Evolutionary conservation across 2,329 filamentous ascomycete species (phyloP), one percentile per base, ranked within the genome.

Genomic region (Hypoxylon sp.): DNA sequence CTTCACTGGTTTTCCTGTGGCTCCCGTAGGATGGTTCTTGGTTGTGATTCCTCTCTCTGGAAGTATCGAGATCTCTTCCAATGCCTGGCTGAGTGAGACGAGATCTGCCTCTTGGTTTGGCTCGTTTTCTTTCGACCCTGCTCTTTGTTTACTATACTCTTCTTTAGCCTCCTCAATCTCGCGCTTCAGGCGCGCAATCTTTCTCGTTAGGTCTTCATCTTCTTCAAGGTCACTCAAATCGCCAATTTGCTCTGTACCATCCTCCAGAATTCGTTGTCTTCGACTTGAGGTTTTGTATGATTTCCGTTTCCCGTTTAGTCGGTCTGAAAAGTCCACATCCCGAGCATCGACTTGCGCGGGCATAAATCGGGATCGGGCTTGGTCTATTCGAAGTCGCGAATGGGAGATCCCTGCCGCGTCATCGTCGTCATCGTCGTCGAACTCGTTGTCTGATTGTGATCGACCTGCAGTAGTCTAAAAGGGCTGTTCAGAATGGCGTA

Each of bases 261-360:
- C 86, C 59, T 88, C 80, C 42, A 88, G 79, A 60, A 89, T 85
- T 54, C 87, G 85, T 68, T 89, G 86, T 62, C 89, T 86, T 51
- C 91, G 86, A 49, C 85, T 92, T 5, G 91, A 90, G 33, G 89
- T 89, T 70, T 89, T 89, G 81, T 97, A 97, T 22, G 93, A 93
- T 78, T 91, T 93, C 67, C 92, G 87, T 78, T 95, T 95, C 48
- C 88, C 88, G 63, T 89, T 89, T 36, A 98, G 89, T 55, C 94
- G 90, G 78, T 97, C 94, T 2, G 94, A 97, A 77, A 97, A 96
- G 78, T 97, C 93, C 22, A 91, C 92, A 20, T 91, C 88, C 53
- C 86, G 85, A 4, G 93, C 90, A 75, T 97, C 91, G 30, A 97
- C 88, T 40, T 87, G 85, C 8, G 91, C 84, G 2, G 92, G 89